These are phyloP conservation scores for Populus nigra DNA, from an alignment of 345 rosid species.

Conservation along the genomic window DNA sequence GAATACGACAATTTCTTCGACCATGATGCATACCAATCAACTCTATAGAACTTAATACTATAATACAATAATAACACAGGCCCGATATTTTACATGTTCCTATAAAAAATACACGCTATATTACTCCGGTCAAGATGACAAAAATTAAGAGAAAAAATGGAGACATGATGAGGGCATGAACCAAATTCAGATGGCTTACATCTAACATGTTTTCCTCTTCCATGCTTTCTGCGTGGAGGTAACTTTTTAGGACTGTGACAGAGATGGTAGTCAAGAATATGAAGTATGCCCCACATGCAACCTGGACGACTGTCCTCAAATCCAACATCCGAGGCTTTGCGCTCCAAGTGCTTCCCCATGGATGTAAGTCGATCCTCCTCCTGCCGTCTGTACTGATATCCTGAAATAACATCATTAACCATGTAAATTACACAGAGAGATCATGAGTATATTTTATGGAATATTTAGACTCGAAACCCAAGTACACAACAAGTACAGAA, in stretches of 20 bases:
- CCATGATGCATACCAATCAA: too few relatives aligned
- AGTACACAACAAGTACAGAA: background rate
- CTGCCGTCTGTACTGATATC: background rate
- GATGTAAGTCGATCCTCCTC: background rate
- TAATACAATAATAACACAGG: too few relatives aligned
- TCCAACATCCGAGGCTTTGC: constrained; percentile 28
- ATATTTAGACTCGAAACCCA: background rate
- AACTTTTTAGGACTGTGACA: constrained; percentile 40
- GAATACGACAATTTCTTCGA: too few relatives aligned
- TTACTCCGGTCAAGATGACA: too few relatives aligned
- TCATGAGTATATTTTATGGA: background rate
- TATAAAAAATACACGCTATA: too few relatives aligned
- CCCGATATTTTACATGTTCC: too few relatives aligned
- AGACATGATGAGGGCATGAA: background rate
- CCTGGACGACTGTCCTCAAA: constrained; percentile 46
- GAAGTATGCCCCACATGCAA: constrained; percentile 56
- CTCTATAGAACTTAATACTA: too few relatives aligned
- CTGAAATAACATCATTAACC: constrained; percentile 4
- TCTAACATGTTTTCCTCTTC: constrained; percentile 29
- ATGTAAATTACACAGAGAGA: background rate
- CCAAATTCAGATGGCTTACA: constrained; percentile 37
- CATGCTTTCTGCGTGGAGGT: constrained; percentile 27
- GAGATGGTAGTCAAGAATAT: constrained; percentile 54
- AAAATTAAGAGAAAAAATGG: background rate
- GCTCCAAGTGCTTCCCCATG: constrained; percentile 40